These are phyloP conservation scores for Hemileccinum impolitum DNA, from an alignment of 768 basidiomycete species.

Conservation along the genomic window DNA sequence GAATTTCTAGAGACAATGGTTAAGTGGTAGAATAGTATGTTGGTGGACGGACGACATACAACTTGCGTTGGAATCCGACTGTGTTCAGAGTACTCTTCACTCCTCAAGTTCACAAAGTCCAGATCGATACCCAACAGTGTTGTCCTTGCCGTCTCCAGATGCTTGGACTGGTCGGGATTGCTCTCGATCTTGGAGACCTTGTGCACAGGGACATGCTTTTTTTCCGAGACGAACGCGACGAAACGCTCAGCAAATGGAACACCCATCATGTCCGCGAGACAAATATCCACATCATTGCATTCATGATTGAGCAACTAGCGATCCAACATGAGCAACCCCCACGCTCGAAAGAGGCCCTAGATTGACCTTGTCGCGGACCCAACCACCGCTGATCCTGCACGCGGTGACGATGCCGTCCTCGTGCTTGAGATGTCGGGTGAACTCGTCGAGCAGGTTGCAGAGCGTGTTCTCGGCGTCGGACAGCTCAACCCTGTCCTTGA, in stretches of 20 bases:
- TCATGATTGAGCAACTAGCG: slow-evolving; percentile 71
- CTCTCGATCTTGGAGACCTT: slow-evolving; percentile 82
- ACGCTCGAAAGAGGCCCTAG: slow-evolving; percentile 3
- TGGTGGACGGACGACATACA: slow-evolving; percentile 43
- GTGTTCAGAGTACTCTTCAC: slow-evolving; percentile 83
- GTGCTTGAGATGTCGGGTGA: slow-evolving; percentile 52
- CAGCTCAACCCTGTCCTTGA: slow-evolving; percentile 46
- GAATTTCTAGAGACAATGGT: slow-evolving; percentile 54
- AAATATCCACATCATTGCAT: slow-evolving; percentile 93
- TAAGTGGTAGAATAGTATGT: neutral
- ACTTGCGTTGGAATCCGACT: slow-evolving; percentile 89
- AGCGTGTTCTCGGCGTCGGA: slow-evolving; percentile 66
- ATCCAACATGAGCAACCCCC: slow-evolving; percentile 11
- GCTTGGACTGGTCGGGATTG: slow-evolving; percentile 97
- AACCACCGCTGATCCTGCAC: slow-evolving; percentile 95
- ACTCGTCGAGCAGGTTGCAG: slow-evolving; percentile 79
- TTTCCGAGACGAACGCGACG: slow-evolving; percentile 47
- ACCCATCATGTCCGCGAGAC: slow-evolving; percentile 87
- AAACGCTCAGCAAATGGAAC: slow-evolving; percentile 82
- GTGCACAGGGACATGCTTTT: slow-evolving; percentile 29
- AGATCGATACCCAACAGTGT: slow-evolving; percentile 77
- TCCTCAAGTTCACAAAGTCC: slow-evolving; percentile 91
- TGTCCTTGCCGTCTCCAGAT: slow-evolving; percentile 91
- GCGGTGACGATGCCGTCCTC: slow-evolving; percentile 53
- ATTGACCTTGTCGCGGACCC: slow-evolving; percentile 96